phyloP scores from a whole-genome alignment of 2,329 filamentous ascomycete genomes.

The Monosporascus sp. region DNA sequence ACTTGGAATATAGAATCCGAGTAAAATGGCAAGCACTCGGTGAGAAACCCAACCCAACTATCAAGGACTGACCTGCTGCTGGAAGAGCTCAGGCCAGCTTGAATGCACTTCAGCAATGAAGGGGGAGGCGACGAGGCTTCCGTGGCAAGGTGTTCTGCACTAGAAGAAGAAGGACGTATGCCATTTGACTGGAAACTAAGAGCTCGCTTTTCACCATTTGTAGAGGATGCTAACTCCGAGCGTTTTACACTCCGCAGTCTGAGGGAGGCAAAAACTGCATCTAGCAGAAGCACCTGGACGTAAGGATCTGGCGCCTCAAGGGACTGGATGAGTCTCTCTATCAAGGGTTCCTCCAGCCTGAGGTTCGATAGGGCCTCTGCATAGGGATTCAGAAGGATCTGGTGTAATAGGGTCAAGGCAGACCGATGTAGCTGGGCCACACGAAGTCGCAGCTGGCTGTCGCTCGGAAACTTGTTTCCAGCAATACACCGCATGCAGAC shows the following conservation, averaged over 20 bases:
- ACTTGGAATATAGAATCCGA: conserved; percentile 82
- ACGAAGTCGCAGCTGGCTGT: conserved; percentile 38
- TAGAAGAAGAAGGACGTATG: conserved; percentile 33
- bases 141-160: conserved; percentile 19
- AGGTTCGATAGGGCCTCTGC: conserved; percentile 54
- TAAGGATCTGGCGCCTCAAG: conserved; percentile 59
- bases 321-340: conserved; percentile 60
- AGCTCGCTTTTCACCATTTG: conserved; percentile 42
- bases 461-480: conserved; percentile 31
- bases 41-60: conserved; percentile 84
- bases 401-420: conserved; percentile 64
- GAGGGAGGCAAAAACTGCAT: conserved; percentile 69
- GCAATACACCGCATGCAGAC: conserved; percentile 61
- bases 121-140: conserved; percentile 52
- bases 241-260: conserved; percentile 52
- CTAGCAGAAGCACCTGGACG: conserved; percentile 72
- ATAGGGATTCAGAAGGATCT: conserved; percentile 61
- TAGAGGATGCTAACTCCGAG: conserved; percentile 37
- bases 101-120: conserved; percentile 76
- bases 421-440: conserved; percentile 65
- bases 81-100: conserved; percentile 70
- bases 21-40: conserved; percentile 79
- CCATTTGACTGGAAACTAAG: conserved; percentile 37
- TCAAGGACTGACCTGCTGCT: conserved; percentile 75
- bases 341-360: conserved; percentile 65